Conservation (phyloP, 768 basidiomycete genomes). For the Auricularia sp. region DNA sequence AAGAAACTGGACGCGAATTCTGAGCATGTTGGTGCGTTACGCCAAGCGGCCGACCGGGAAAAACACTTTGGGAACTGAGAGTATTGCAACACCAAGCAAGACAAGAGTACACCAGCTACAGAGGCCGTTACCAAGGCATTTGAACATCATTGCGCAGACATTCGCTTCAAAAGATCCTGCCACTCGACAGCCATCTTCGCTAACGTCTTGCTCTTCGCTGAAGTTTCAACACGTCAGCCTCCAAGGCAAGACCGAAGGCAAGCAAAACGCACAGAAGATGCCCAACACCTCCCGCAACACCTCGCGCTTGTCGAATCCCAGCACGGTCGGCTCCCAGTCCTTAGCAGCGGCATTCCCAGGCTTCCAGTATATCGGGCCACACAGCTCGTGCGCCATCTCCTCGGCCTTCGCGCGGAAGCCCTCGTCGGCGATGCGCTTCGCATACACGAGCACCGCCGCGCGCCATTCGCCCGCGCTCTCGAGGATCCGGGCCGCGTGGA, state of each 20-base stretch:
- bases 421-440: conserved; percentile 80
- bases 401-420: conserved; percentile 82
- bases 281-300: conserved; percentile 69
- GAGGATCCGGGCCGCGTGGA: conserved; percentile 62
- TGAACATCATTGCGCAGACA: conserved; percentile 6
- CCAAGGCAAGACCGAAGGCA: neutral
- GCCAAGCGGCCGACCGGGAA: no score
- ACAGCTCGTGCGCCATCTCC: conserved; percentile 81
- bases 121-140: neutral
- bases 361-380: conserved; percentile 79
- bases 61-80: no score
- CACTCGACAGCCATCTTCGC: conserved; percentile 68
- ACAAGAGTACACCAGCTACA: no score
- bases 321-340: conserved; percentile 58
- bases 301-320: conserved; percentile 72
- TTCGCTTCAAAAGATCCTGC: conserved; percentile 53
- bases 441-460: conserved; percentile 62
- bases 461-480: conserved; percentile 84
- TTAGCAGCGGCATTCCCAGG: conserved; percentile 45
- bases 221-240: conserved; percentile 4
- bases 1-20: no score
- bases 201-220: conserved; percentile 67
- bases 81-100: no score
- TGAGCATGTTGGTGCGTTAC: no score
- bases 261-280: conserved; percentile 56